Conservation (phyloP, 192 early-diverging fungal species). For the Coemansia sp. region DNA sequence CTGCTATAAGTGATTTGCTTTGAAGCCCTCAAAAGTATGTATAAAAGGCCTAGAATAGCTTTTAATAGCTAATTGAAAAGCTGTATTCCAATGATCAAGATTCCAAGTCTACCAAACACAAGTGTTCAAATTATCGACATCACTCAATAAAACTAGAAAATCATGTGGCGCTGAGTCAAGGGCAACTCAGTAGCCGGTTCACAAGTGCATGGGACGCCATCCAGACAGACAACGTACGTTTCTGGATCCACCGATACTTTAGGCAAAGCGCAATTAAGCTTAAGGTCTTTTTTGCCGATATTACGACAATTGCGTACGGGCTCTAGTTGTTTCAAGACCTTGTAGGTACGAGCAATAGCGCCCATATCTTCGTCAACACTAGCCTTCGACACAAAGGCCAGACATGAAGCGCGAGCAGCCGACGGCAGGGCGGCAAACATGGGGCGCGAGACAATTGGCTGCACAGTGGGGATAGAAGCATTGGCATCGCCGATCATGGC, state of each 20-base stretch:
- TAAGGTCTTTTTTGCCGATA: constrained; percentile 85
- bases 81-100: too few species aligned
- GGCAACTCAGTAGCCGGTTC: constrained; percentile 71
- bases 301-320: constrained; percentile 73
- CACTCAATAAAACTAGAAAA: constrained; percentile 12
- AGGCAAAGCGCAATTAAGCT: constrained; percentile 76
- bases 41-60: too few species aligned
- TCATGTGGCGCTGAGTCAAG: constrained; percentile 60
- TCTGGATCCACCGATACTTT: constrained; percentile 86
- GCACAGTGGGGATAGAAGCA: constrained; percentile 91
- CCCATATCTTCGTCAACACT: constrained; percentile 59
- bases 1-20: too few species aligned
- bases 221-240: constrained; percentile 80
- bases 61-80: too few species aligned
- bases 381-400: constrained; percentile 81
- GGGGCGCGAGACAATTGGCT: constrained; percentile 81
- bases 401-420: constrained; percentile 58
- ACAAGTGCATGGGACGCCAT: constrained; percentile 67
- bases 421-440: constrained; percentile 78
- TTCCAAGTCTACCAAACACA: too few species aligned
- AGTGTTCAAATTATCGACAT: too few species aligned
- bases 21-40: too few species aligned
- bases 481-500: constrained; percentile 92
- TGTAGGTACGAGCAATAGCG: constrained; percentile 56
- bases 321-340: constrained; percentile 64